A percentile compares a stretch with the other conserved stretches of the same genome.
Evolutionary conservation across 805 yeast genomes (phyloP).

Genomic region (Dipodascus albidus): DNA sequence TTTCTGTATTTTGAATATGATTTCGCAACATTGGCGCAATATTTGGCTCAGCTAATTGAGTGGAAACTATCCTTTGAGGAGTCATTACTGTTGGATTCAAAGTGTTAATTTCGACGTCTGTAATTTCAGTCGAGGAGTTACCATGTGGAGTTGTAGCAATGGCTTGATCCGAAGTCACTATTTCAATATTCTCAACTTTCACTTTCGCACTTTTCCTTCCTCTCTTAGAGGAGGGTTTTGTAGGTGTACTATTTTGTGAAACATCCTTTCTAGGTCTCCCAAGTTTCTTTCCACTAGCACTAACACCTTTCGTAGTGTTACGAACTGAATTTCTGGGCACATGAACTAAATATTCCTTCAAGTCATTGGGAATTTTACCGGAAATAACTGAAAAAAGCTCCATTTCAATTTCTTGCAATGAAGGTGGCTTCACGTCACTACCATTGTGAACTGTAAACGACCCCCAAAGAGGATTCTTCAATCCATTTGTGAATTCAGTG

Average conservation of each 20-base stretch:
- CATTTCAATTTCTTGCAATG: conserved; percentile 22
- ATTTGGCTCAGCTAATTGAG: too few species aligned
- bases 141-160: too few species aligned
- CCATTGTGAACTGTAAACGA: neutral
- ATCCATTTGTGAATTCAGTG: neutral
- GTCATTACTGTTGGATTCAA: too few species aligned
- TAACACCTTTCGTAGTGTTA: neutral
- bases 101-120: too few species aligned
- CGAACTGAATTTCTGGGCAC: neutral
- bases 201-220: conserved; percentile 17
- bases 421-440: conserved; percentile 19
- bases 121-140: too few species aligned
- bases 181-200: conserved; percentile 1
- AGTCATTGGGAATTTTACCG: neutral
- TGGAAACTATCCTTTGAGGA: too few species aligned
- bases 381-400: conserved; percentile 7
- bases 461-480: neutral
- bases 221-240: too few species aligned
- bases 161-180: too few species aligned
- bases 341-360: neutral
- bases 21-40: too few species aligned
- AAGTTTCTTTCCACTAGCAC: conserved; percentile 7
- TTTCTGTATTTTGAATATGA: too few species aligned
- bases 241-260: too few species aligned
- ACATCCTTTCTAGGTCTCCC: conserved; percentile 15